These are phyloP conservation scores for Neurospora sp. DNA, from an alignment of 495 filamentous ascomycete genomes.

Conservation along the genomic window DNA sequence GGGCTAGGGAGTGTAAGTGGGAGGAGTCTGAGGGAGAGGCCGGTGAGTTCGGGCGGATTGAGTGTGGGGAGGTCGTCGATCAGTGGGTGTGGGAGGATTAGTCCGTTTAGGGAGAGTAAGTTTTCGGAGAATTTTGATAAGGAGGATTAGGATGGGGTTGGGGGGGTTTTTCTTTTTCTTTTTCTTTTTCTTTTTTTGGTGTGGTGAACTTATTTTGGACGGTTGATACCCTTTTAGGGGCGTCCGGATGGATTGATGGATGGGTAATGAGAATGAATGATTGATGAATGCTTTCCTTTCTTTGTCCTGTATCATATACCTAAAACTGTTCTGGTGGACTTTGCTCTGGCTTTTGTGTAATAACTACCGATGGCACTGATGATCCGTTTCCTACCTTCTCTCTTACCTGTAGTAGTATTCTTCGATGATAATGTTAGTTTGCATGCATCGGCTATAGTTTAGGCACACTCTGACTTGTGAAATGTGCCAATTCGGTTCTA, in stretches of 20 bases:
- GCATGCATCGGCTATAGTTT: no score
- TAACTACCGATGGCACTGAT: not conserved
- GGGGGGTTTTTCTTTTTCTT: no score
- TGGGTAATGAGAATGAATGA: not conserved
- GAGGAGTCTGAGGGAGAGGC: not conserved
- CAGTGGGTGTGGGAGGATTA: conserved; percentile 17
- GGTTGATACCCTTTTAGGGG: not conserved
- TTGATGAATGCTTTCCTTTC: not conserved
- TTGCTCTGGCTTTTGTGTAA: not conserved
- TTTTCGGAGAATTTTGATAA: conserved; percentile 26
- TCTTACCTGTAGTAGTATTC: not conserved
- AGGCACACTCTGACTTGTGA: not conserved
- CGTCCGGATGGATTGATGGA: not conserved
- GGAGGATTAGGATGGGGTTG: not conserved
- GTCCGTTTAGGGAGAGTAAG: conserved; percentile 32
- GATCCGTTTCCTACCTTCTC: not conserved
- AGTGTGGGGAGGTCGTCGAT: not conserved
- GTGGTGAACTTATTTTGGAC: not conserved
- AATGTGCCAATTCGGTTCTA: not conserved
- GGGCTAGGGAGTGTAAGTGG: not conserved
- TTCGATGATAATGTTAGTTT: not conserved
- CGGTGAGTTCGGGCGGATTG: conserved; percentile 2
- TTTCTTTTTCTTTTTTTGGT: no score
- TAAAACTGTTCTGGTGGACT: not conserved
- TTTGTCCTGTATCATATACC: not conserved